A percentile compares a stretch with the other conserved stretches of the same genome.
phyloP scores from a whole-genome alignment of 2,329 filamentous ascomycete genomes.

The Apiospora kogelbergensis region DNA sequence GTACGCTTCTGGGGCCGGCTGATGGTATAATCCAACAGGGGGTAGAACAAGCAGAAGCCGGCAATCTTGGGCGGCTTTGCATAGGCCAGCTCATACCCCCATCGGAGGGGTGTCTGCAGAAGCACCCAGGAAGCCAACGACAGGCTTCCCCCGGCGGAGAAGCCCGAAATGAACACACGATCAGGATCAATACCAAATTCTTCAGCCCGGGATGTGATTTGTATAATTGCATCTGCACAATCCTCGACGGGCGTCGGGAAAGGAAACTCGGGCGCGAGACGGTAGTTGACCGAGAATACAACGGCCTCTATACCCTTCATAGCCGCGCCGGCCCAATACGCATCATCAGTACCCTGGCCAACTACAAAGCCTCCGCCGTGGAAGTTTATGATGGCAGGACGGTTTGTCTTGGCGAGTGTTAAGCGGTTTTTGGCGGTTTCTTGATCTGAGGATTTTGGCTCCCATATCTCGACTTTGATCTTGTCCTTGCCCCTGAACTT shows the following conservation, averaged over 20 bases:
- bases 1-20: conserved; percentile 54
- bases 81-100: conserved; percentile 25
- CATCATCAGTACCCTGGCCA: conserved; percentile 62
- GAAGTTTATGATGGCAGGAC: conserved; percentile 61
- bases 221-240: conserved; percentile 61
- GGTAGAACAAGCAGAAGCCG: conserved; percentile 63
- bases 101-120: conserved; percentile 22
- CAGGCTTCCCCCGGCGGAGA: conserved; percentile 61
- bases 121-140: conserved; percentile 41
- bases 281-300: conserved; percentile 65
- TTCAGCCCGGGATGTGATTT: conserved; percentile 53
- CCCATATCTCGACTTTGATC: conserved; percentile 27
- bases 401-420: conserved; percentile 17
- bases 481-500: conserved; percentile 21
- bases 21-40: conserved; percentile 59
- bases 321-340: conserved; percentile 56
- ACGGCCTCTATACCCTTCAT: conserved; percentile 53
- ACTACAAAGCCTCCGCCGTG: conserved; percentile 68
- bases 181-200: conserved; percentile 57
- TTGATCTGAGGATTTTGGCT: conserved; percentile 21
- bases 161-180: conserved; percentile 59
- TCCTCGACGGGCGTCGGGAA: conserved; percentile 67
- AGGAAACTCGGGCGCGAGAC: conserved; percentile 62
- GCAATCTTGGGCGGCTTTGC: conserved; percentile 43
- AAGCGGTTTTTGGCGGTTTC: not conserved